Percentiles rank a stretch among this genome's conserved stretches.
Conservation (phyloP, 495 filamentous ascomycete genomes). For the Sabuloglossum arenarium region DNA sequence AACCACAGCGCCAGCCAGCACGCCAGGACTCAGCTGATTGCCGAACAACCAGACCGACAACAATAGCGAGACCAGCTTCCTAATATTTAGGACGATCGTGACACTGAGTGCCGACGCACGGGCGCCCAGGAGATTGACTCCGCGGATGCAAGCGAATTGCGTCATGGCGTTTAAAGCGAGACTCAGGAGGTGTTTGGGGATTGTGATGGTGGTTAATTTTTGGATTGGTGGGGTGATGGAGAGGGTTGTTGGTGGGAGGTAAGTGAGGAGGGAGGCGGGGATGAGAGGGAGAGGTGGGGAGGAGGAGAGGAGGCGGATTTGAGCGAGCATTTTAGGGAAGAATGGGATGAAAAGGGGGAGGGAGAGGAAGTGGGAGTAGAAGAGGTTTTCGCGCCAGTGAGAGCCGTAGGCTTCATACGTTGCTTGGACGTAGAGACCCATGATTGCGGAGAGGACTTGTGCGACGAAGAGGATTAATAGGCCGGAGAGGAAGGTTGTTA, state of each 20-base stretch:
- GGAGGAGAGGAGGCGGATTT: constrained; percentile 27
- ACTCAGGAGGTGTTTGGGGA: constrained; percentile 54
- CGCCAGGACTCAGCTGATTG: constrained; percentile 51
- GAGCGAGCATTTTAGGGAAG: constrained; percentile 21
- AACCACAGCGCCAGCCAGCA: constrained; percentile 57
- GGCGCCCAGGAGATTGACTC: constrained; percentile 76
- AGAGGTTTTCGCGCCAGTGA: constrained; percentile 90
- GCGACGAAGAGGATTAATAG: constrained; percentile 71
- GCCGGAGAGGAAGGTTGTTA: constrained; percentile 43
- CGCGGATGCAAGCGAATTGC: constrained; percentile 85
- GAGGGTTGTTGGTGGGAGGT: neutral
- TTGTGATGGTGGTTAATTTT: constrained; percentile 18
- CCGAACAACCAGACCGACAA: constrained; percentile 88
- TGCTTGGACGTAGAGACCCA: constrained; percentile 84
- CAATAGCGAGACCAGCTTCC: constrained; percentile 81
- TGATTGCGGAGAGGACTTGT: constrained; percentile 76
- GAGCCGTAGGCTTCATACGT: constrained; percentile 69
- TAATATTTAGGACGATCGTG: constrained; percentile 84
- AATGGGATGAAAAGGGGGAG: constrained; percentile 42
- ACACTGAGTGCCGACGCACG: constrained; percentile 81
- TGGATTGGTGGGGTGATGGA: constrained; percentile 11
- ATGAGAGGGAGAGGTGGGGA: constrained; percentile 19
- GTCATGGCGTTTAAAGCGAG: constrained; percentile 68
- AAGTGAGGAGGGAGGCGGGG: neutral
- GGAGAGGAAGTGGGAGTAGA: constrained; percentile 72